phyloP scores from a whole-genome alignment of 345 rosid genomes.

The Lumnitzera racemosa region DNA sequence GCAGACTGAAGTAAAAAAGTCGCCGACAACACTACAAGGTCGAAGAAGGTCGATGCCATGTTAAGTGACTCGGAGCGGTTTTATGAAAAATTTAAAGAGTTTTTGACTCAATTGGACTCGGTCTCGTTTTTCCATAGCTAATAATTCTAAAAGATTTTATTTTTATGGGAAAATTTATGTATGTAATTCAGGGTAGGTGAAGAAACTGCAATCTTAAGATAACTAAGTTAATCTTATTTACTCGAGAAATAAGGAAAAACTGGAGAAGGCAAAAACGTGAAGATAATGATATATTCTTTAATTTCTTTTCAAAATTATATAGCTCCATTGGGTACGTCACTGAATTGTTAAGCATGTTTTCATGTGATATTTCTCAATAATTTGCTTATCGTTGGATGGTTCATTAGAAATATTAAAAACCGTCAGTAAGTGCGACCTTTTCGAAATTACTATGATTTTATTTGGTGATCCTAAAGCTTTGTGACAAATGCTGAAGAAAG shows the following conservation, averaged over 20 bases:
- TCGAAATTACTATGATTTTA: too few species aligned
- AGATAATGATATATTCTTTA: too few species aligned
- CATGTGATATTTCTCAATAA: too few species aligned
- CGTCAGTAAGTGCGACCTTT: too few species aligned
- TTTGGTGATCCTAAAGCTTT: too few species aligned
- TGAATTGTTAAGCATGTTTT: too few species aligned
- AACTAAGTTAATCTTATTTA: neutral
- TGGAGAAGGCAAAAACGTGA: neutral
- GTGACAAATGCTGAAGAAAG: too few species aligned
- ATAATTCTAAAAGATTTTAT: neutral
- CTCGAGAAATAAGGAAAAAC: neutral
- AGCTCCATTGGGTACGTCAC: too few species aligned
- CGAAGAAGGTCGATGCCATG: slow-evolving; percentile 1
- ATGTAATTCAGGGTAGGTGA: neutral
- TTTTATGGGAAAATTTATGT: neutral
- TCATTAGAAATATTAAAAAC: too few species aligned
- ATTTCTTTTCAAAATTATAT: too few species aligned
- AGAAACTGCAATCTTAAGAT: neutral
- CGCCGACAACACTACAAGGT: neutral
- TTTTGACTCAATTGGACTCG: slow-evolving; percentile 12
- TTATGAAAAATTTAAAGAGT: slow-evolving; percentile 8
- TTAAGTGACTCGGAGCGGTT: slow-evolving; percentile 7
- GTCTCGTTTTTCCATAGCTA: slow-evolving; percentile 4
- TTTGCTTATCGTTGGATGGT: too few species aligned
- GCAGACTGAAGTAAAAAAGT: neutral